A percentile compares a stretch with the other conserved stretches of the same genome.
Conservation (phyloP, 306 rosid genomes). For the Echinosophora koreensis region DNA sequence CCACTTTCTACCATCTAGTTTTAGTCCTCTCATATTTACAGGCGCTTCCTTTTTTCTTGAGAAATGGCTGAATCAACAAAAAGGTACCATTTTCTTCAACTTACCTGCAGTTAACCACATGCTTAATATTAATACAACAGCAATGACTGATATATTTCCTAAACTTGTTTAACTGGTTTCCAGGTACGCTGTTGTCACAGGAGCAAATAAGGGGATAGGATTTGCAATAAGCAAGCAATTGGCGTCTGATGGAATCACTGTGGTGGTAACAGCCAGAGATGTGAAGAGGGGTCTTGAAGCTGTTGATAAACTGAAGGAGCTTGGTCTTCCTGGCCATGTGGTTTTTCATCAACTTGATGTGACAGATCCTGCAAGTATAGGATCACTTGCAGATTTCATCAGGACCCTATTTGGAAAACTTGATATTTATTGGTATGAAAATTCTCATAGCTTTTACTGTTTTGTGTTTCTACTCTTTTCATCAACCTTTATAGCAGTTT, state of each 20-base stretch:
- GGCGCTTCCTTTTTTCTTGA: not conserved
- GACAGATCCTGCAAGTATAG: conserved; percentile 38
- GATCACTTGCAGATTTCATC: conserved; percentile 44
- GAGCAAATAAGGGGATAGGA: conserved; percentile 50
- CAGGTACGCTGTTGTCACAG: conserved; percentile 44
- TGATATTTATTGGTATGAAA: conserved; percentile 48
- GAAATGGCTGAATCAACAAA: conserved; percentile 49
- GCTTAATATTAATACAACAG: not conserved
- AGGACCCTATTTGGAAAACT: conserved; percentile 46
- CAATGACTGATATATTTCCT: not conserved
- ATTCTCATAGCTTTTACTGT: not conserved
- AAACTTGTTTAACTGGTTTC: not conserved
- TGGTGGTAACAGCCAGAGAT: conserved; percentile 50
- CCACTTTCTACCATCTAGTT: not conserved
- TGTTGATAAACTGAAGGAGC: conserved; percentile 34
- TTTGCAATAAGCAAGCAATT: conserved; percentile 46
- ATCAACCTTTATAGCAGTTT: not conserved
- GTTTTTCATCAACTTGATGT: conserved; percentile 54
- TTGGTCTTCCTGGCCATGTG: conserved; percentile 29
- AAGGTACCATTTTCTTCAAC: conserved; percentile 25
- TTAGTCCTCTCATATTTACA: not conserved
- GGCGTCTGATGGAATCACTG: conserved; percentile 47
- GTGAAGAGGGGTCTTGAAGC: conserved; percentile 46
- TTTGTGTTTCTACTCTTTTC: not conserved
- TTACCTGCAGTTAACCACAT: not conserved